Conservation (phyloP, 2,329 filamentous ascomycete genomes). For the Alternaria sp. region DNA sequence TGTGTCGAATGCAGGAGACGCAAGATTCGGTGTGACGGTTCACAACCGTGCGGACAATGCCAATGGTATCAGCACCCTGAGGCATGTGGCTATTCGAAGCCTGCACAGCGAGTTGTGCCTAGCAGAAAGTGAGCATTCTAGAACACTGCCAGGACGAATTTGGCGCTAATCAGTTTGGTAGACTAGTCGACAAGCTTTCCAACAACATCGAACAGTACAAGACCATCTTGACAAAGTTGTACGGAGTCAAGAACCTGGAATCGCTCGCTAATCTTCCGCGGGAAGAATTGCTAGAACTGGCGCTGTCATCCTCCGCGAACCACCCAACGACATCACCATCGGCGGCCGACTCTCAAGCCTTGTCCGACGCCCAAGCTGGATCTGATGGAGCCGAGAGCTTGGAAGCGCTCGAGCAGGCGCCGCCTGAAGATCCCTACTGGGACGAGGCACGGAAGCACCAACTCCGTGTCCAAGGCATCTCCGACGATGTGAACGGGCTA, state of each 20-base stretch:
- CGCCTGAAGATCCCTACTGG: conserved; percentile 68
- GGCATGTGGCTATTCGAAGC: conserved; percentile 80
- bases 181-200: conserved; percentile 63
- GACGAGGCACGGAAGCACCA: conserved; percentile 64
- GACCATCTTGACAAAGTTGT: conserved; percentile 51
- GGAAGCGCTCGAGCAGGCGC: conserved; percentile 72
- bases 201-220: conserved; percentile 57
- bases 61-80: conserved; percentile 81
- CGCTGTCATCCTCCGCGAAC: conserved; percentile 50
- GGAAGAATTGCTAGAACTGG: conserved; percentile 55
- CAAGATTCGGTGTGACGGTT: conserved; percentile 84
- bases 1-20: conserved; percentile 79
- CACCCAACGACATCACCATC: conserved; percentile 41
- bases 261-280: conserved; percentile 48
- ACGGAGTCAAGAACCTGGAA: conserved; percentile 52
- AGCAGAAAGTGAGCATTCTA: conserved; percentile 70
- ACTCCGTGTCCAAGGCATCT: conserved; percentile 58
- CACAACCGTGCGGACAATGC: conserved; percentile 82
- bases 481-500: conserved; percentile 74
- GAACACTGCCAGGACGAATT: background rate
- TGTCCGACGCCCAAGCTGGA: conserved; percentile 46
- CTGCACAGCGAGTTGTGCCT: conserved; percentile 75
- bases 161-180: conserved; percentile 61
- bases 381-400: conserved; percentile 61
- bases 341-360: conserved; percentile 31